Percentiles rank a stretch among this genome's conserved stretches.
These are phyloP conservation scores for Parathielavia hyrcaniae DNA, from an alignment of 495 filamentous ascomycete genomes.

Conservation along the genomic window DNA sequence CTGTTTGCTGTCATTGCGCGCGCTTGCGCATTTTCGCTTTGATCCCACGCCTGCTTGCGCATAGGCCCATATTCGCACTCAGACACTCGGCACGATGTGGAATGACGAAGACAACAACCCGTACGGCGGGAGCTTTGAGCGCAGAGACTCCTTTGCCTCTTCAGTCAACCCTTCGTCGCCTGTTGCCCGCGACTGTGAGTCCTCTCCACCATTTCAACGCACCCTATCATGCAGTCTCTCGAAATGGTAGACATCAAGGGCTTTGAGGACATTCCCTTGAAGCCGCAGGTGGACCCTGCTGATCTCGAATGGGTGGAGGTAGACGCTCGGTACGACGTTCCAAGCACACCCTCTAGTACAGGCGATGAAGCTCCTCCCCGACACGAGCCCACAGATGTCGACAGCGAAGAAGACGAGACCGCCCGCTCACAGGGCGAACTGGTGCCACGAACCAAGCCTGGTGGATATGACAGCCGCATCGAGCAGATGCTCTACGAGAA, in stretches of 20 bases:
- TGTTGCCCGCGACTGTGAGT: constrained; percentile 46
- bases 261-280: constrained; percentile 27
- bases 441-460: constrained; percentile 60
- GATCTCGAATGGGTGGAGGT: constrained; percentile 42
- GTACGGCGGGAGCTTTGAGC: constrained; percentile 79
- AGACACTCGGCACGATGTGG: constrained; percentile 49
- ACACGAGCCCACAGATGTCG: constrained; percentile 27
- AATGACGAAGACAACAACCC: constrained; percentile 93
- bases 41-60: not conserved
- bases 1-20: not conserved
- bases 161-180: constrained; percentile 61
- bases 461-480: constrained; percentile 87
- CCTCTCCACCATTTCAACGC: not conserved
- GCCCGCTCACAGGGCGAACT: constrained; percentile 47
- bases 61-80: not conserved
- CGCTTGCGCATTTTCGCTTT: not conserved
- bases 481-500: constrained; percentile 96
- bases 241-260: constrained; percentile 33
- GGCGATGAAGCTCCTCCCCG: constrained; percentile 38
- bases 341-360: constrained; percentile 41
- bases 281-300: constrained; percentile 28
- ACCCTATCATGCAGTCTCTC: not conserved
- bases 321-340: constrained; percentile 40
- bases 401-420: constrained; percentile 49
- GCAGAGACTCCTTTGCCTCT: constrained; percentile 69